Percentiles rank a stretch among this genome's conserved stretches.
Evolutionary conservation across 352 stramenopile species (phyloP).

Genomic region (Phytophthora ramorum): DNA sequence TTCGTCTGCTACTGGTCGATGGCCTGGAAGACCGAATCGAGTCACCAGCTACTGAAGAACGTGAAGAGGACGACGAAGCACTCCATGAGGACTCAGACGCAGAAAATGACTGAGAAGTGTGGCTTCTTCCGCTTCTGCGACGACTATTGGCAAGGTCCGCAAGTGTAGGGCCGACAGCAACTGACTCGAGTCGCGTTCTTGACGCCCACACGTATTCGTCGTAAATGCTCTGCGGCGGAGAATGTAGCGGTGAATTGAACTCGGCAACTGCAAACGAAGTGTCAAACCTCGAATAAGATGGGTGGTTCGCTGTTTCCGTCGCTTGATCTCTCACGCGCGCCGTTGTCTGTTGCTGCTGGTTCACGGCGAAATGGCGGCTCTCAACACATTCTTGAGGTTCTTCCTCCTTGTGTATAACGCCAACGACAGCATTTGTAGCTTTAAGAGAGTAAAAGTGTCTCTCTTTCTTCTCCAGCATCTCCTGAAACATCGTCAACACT

Average conservation of each 20-base stretch:
- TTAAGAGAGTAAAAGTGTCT: constrained; percentile 28
- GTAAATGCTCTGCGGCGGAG: not conserved
- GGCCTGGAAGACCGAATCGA: not conserved
- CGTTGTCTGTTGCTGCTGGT: constrained; percentile 29
- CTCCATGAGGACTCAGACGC: constrained; percentile 6
- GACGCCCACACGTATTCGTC: not conserved
- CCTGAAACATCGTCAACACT: constrained; percentile 23
- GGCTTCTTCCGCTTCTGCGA: not conserved
- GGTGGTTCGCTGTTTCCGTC: constrained; percentile 22
- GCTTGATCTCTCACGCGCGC: constrained; percentile 24
- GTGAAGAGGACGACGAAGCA: constrained; percentile 11
- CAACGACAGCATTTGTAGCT: not conserved
- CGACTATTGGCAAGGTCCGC: constrained; percentile 19
- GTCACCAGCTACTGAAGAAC: not conserved
- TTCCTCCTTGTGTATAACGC: not conserved
- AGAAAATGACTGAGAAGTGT: not conserved
- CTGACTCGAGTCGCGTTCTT: not conserved
- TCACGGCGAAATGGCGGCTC: not conserved
- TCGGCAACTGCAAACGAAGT: constrained; percentile 2
- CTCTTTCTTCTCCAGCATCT: constrained; percentile 38
- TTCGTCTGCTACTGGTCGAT: constrained; percentile 15
- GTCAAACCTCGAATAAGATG: not conserved
- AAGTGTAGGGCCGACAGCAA: constrained; percentile 24
- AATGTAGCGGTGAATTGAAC: constrained; percentile 1
- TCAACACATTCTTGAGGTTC: not conserved